phyloP scores from a whole-genome alignment of 2,329 filamentous ascomycete species.

The Calonectria pseudoreteaudii region DNA sequence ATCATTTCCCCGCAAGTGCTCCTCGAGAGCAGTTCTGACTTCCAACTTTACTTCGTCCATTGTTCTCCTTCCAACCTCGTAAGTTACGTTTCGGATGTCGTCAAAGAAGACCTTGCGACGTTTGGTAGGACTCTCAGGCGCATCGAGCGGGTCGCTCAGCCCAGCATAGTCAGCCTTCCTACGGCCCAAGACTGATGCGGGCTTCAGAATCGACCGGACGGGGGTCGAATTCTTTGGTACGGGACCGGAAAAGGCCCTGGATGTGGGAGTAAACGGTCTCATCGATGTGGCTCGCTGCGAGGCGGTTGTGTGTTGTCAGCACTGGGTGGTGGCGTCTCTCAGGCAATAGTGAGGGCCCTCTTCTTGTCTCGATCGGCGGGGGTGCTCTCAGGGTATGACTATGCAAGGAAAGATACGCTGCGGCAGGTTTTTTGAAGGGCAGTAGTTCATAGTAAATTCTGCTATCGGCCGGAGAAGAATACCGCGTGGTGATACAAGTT shows the following conservation, averaged over 20 bases:
- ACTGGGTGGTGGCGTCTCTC: slow-evolving; percentile 39
- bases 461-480: background rate
- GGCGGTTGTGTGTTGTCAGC: slow-evolving; percentile 25
- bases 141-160: slow-evolving; percentile 53
- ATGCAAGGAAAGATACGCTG: slow-evolving; percentile 40
- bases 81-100: slow-evolving; percentile 67
- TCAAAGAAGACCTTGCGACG: slow-evolving; percentile 70
- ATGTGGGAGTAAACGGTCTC: slow-evolving; percentile 48
- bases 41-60: slow-evolving; percentile 68
- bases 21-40: slow-evolving; percentile 67
- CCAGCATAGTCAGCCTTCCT: slow-evolving; percentile 58
- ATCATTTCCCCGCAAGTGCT: slow-evolving; percentile 67
- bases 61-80: slow-evolving; percentile 64
- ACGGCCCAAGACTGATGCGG: slow-evolving; percentile 58
- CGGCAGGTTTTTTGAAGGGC: slow-evolving; percentile 27
- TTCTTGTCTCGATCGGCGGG: slow-evolving; percentile 22
- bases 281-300: slow-evolving; percentile 33
- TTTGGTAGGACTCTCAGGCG: slow-evolving; percentile 60
- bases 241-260: slow-evolving; percentile 49
- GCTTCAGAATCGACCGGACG: slow-evolving; percentile 66
- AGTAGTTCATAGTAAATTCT: slow-evolving; percentile 44
- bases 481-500: background rate
- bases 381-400: slow-evolving; percentile 36
- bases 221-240: slow-evolving; percentile 52
- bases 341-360: slow-evolving; percentile 37